Evolutionary conservation across 139 green algal genomes (phyloP), one percentile per base, ranked within the genome.

Genomic region (Chlorella sp.): DNA sequence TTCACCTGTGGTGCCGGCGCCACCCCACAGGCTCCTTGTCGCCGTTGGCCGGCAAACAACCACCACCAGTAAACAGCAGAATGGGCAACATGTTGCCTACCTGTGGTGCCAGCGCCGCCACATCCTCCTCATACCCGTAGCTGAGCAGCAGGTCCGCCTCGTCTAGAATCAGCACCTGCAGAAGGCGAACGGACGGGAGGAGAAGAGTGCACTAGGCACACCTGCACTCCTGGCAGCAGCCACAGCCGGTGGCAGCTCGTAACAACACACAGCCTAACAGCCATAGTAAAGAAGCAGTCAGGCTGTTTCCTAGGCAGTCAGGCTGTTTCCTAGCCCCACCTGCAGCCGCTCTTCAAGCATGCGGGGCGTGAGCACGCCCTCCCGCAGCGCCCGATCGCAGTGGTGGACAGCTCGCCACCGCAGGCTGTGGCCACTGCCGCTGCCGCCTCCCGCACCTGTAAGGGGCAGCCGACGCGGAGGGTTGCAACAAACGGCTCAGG

Each of bases 121-220:
- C 84, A 86, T 99, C 96, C 7, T 92, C 87, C 79, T 95, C 91
- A 84, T 98, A 98, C 0, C 97, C 97, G 65, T 97, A 99, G 51
- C 74, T 94, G 67, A 99, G 90, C 87, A 99, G 91, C 82, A 99
- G 84, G 90, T 99, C 97, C 9, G 95, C 95, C 85, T 99, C 97
- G 84, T 99, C 97, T 54, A 99, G 89, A 17, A 99, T 93, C 70
- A 99, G 77, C 68, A 92, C 89, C 79, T 91, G 84, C 69, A 96
- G 85, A 3, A 44, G 60, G 38, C 5, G 9, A 41, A 62, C 32
- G 40, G 73, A 19, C 38, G 34, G 22, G 56, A 34, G 3, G 7
- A 24, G 56, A 30, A 7, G 68, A 51, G 48, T 3, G 67, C 22
- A 65, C 56, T n/a, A 82, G 32, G n/a, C 41, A 60, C 65, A 85